Percentiles rank a stretch among this genome's conserved stretches.
Evolutionary conservation across 2,329 filamentous ascomycete genomes (phyloP).

Genomic region (Aspergillus aculeatinus): DNA sequence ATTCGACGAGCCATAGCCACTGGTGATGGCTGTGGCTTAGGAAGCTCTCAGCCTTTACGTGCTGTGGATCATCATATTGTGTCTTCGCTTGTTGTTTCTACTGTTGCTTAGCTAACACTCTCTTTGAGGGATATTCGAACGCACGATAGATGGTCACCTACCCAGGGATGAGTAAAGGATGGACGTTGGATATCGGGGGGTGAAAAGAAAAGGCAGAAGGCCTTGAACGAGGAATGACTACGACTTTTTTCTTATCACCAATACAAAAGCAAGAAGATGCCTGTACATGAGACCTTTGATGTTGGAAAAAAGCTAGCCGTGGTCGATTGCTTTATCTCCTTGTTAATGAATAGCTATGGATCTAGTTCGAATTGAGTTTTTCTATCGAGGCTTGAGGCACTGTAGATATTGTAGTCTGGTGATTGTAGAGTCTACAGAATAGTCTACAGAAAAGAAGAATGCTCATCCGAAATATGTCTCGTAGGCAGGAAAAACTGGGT

Average conservation of each 20-base stretch:
- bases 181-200: background rate
- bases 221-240: constrained; percentile 27
- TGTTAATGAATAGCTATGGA: constrained; percentile 16
- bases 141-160: background rate
- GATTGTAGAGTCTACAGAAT: no score
- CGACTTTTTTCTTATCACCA: constrained; percentile 21
- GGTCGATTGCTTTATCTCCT: constrained; percentile 23
- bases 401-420: no score
- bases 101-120: background rate
- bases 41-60: background rate
- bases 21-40: background rate
- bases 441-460: no score
- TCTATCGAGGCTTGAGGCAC: background rate
- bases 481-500: no score
- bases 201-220: constrained; percentile 1
- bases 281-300: constrained; percentile 31
- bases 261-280: constrained; percentile 19
- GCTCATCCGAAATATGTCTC: no score
- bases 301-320: constrained; percentile 13
- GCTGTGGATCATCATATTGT: background rate
- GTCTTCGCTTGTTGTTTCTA: background rate
- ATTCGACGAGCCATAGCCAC: background rate
- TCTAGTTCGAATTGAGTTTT: constrained; percentile 16
- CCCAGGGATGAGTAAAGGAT: background rate
- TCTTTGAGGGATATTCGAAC: background rate